phyloP scores from a whole-genome alignment of 345 rosid genomes.

The Eucalyptus tenuipes region DNA sequence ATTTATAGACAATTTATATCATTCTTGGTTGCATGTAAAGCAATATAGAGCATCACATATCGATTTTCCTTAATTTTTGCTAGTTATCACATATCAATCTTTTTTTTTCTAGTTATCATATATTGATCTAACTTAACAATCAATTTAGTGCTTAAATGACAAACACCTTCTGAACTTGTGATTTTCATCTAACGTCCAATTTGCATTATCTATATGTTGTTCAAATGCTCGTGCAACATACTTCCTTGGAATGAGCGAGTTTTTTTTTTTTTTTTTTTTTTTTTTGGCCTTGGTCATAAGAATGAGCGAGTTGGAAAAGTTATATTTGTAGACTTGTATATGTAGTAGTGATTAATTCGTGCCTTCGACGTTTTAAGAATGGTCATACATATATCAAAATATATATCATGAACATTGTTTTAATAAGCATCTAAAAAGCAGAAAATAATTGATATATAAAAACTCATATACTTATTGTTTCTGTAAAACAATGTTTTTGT shows the following conservation, averaged over 20 bases:
- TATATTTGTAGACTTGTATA: not conserved
- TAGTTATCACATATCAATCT: no score
- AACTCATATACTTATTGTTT: not conserved
- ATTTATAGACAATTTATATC: no score
- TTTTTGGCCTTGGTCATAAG: no score
- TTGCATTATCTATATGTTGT: not conserved
- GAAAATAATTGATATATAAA: not conserved
- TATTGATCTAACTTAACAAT: not conserved
- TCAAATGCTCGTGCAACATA: not conserved
- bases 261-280: no score
- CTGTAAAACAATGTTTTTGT: not conserved
- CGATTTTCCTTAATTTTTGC: no score
- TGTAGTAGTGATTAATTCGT: not conserved
- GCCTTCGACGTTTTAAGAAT: not conserved
- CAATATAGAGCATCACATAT: not conserved
- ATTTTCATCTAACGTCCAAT: not conserved
- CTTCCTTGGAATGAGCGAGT: not conserved
- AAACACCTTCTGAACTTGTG: not conserved
- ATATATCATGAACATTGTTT: not conserved
- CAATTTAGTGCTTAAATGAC: not conserved
- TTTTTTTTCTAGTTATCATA: not conserved
- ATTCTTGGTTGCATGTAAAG: not conserved
- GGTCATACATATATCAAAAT: not conserved
- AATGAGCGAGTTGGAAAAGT: not conserved
- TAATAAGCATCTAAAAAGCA: not conserved